Evolutionary conservation across 768 basidiomycete genomes (phyloP), one percentile per base, ranked within the genome.

Genomic region (Clitopilus hobsonii): DNA sequence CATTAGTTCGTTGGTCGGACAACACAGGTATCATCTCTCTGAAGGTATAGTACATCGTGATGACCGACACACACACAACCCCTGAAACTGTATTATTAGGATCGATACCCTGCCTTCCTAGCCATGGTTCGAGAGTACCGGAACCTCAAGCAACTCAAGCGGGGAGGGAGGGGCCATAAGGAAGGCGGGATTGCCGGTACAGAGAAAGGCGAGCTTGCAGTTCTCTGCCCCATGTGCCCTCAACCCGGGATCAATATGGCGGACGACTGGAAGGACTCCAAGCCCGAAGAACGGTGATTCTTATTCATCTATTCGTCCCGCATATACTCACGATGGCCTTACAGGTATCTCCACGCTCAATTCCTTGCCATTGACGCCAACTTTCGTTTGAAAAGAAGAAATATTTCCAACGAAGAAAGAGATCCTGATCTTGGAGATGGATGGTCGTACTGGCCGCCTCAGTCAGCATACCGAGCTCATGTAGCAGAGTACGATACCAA

Each of bases 291-390:
- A 16, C 54, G 57, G 20, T 25, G 23, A 25, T 22, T 6, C 18
- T 11, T 5, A 23, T 25, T 29, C 11, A 14, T 6, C 6, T 14
- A 18, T 49, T 10, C 8, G 10, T 5, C 6, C 11, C 49, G 18
- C 23, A 6, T 20, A 22, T 13, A 49, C 6, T 26, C 24, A 49
- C 6, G 27, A 25, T 49, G 24, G 6, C 18, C 18, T 10, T 14
- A 24, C 23, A 48, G 64, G 49, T 70, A 52, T 41, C 38, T 71
- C 0, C 64, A 73, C 56, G 51, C 56, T 10, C 55, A 69, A 0
- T 66, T 70, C 49, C 41, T 72, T 18, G 62, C 63, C 2, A 60
- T 70, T 10, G 69, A 72, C 49, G 68, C 70, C 18, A 69, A 67
- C 52, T 76, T 74, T 51, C 59, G 62, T 0, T 56, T 73, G 3